Evolutionary conservation across 2,329 filamentous ascomycete genomes (phyloP).

Genomic region (Calonectria henricotiae): DNA sequence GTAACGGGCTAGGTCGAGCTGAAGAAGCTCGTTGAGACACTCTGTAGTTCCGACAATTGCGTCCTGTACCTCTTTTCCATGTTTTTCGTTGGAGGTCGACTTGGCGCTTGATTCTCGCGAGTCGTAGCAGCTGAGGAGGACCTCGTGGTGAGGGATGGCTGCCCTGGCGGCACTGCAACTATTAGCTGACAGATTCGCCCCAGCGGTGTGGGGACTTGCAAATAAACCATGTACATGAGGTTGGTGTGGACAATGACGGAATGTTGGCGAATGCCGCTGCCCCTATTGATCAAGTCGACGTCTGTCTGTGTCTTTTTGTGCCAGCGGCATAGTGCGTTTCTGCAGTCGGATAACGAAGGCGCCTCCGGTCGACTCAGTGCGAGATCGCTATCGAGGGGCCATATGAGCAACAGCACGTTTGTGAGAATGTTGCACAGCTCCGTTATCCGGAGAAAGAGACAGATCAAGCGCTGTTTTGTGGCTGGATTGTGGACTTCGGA

Average conservation of each 20-base stretch:
- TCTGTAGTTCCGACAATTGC: slow-evolving; percentile 1
- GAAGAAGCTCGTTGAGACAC: slow-evolving; percentile 6
- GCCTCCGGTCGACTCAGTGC: background rate
- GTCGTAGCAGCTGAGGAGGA: background rate
- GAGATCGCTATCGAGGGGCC: background rate
- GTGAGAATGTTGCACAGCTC: slow-evolving; percentile 21
- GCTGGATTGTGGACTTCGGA: background rate
- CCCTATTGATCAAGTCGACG: slow-evolving; percentile 4
- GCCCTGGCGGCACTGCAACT: background rate
- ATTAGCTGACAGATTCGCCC: too few species aligned
- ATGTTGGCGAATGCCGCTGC: background rate
- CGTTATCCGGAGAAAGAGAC: background rate
- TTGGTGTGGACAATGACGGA: slow-evolving; percentile 20
- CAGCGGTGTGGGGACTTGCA: background rate
- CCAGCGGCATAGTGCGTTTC: background rate
- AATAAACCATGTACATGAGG: slow-evolving; percentile 29
- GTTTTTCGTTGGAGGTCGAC: background rate
- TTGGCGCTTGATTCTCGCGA: background rate
- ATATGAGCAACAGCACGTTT: slow-evolving; percentile 1
- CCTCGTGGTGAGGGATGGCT: slow-evolving; percentile 13
- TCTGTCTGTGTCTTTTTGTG: slow-evolving; percentile 8
- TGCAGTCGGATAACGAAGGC: background rate
- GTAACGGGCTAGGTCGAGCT: slow-evolving; percentile 11
- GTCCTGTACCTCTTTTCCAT: slow-evolving; percentile 6
- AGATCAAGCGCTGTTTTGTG: background rate